Conservation (phyloP, 352 stramenopile species). For the Phytophthora tubulina region DNA sequence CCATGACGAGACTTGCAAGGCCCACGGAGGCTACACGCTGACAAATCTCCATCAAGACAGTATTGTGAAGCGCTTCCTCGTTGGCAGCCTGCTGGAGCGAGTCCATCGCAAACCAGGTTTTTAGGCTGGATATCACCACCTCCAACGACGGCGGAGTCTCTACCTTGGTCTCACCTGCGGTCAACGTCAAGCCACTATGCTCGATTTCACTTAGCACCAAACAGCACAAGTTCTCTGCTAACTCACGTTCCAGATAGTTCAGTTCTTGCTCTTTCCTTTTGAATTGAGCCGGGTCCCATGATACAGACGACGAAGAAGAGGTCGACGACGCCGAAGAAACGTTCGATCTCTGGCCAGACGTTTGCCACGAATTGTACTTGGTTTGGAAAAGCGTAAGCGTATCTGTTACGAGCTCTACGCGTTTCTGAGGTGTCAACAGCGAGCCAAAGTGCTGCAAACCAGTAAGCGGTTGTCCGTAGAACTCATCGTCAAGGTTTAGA, state of each 20-base stretch:
- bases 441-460: constrained; percentile 48
- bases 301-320: constrained; percentile 38
- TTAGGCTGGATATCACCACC: constrained; percentile 20
- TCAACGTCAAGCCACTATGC: constrained; percentile 15
- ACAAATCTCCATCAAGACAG: constrained; percentile 35
- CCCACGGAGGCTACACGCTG: constrained; percentile 35
- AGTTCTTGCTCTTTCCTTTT: constrained; percentile 51
- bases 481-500: constrained; percentile 47
- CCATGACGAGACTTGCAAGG: constrained; percentile 44
- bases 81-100: constrained; percentile 29
- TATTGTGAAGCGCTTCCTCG: constrained; percentile 23
- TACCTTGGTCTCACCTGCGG: neutral
- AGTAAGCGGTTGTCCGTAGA: constrained; percentile 61
- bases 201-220: constrained; percentile 42
- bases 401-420: constrained; percentile 61
- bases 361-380: constrained; percentile 52
- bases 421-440: constrained; percentile 56
- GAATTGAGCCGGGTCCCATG: constrained; percentile 41
- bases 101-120: constrained; percentile 44
- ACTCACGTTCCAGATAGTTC: constrained; percentile 46
- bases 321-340: constrained; percentile 45
- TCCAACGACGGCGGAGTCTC: constrained; percentile 9
- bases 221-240: constrained; percentile 45
- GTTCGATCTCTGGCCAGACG: constrained; percentile 36
- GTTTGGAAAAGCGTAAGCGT: constrained; percentile 54